Base-by-base conservation (phyloP, 192 early-diverging fungal species). In the Dissophora globulifera region DNA sequence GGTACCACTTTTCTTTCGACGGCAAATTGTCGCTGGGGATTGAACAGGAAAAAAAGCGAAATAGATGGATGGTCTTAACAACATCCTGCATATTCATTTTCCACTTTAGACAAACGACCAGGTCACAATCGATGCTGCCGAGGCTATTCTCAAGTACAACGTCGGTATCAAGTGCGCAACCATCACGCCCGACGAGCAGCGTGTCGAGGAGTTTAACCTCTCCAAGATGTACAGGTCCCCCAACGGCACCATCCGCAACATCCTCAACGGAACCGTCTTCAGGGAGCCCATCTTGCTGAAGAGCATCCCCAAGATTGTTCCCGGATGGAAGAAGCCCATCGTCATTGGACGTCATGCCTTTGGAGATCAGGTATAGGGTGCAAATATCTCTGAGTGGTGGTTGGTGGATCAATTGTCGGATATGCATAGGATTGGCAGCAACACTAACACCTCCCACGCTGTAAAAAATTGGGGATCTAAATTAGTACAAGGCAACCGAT, bases 91-190 rank as follows among this genome's bases (percentile, higher is more conserved):
- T n/a, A n/a, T n/a, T n/a, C n/a, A n/a, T n/a, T n/a, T n/a, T n/a
- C n/a, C n/a, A n/a, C n/a, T n/a, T 45, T 58, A 80, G 85, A 86
- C 85, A 31, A 78, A 86, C 48, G 85, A 86, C 63, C 82, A 86
- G 78, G 93, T 99, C 50, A 99, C 97, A 23, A 83, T 95, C 32
- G 95, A 97, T 38, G 93, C 96, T 27, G 96, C 96, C 42, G 90
- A 95, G 62, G 96, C 96, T 8, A 98, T 96, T 78, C 86, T 91
- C 67, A 94, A 96, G 86, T 97, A 98, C 88, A 96, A 96, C 81
- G 96, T 96, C 22, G 91, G 95, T 57, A 99, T 99, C 83, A 99
- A 99, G 85, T 99, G 97, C 79, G 97, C 97, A n/a, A 99, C 97
- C 42, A 99, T 99, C 75, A 99, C 97, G n/a, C 96, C 97, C 25